Percentiles rank a stretch among this genome's conserved stretches.
Conservation (phyloP, 768 basidiomycete species). For the Tulasnella sp. region DNA sequence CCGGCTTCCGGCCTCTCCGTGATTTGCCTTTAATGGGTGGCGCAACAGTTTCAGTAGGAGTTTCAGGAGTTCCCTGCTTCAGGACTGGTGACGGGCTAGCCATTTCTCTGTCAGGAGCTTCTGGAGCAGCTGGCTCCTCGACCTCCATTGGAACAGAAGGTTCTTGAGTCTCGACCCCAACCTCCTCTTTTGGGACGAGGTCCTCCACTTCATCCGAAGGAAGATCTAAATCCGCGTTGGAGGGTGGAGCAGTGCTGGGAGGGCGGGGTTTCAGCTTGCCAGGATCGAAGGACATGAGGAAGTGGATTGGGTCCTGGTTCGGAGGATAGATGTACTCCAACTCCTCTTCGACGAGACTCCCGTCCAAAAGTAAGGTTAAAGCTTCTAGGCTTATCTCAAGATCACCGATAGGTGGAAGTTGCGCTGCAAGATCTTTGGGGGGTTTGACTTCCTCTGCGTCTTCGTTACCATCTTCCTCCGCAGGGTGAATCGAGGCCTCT, state of each 20-base stretch:
- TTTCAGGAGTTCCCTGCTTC: neutral
- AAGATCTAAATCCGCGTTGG: neutral
- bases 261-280: constrained; percentile 63
- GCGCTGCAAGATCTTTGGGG: constrained; percentile 36
- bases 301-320: constrained; percentile 60
- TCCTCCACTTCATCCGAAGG: neutral
- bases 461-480: constrained; percentile 14
- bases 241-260: constrained; percentile 52
- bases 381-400: constrained; percentile 69
- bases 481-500: neutral
- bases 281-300: constrained; percentile 70
- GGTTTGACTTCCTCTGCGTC: constrained; percentile 48
- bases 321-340: constrained; percentile 55
- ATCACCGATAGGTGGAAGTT: constrained; percentile 56
- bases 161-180: neutral
- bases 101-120: neutral
- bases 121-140: neutral
- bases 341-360: constrained; percentile 57
- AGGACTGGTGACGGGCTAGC: neutral
- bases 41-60: neutral
- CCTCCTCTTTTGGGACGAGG: neutral
- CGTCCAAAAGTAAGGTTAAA: constrained; percentile 60
- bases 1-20: neutral
- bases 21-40: neutral
- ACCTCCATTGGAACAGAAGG: neutral